Evolutionary conservation across 257 asterid genomes (phyloP).

Genomic region (Petrea volubilis): DNA sequence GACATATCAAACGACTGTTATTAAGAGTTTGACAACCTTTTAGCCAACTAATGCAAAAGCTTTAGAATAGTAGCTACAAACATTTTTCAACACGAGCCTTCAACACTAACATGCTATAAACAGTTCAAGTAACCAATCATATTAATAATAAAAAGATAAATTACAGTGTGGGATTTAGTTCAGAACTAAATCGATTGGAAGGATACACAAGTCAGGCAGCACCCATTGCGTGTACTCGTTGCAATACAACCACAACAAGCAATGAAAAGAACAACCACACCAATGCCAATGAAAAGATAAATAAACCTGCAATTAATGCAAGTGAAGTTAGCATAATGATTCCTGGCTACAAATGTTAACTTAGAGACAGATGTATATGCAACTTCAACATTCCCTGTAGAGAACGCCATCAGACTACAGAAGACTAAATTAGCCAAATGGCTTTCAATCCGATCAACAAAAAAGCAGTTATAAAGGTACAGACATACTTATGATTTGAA

Average conservation of each 20-base stretch:
- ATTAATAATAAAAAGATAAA: neutral
- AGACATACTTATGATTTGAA: neutral
- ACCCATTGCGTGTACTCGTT: conserved; percentile 65
- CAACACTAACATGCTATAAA: neutral
- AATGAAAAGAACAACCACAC: conserved; percentile 65
- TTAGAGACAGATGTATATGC: neutral
- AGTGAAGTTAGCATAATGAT: conserved; percentile 15
- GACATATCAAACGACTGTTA: neutral
- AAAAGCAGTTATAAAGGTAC: neutral
- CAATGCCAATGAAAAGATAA: conserved; percentile 78
- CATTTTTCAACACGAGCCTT: neutral
- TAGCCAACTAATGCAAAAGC: conserved; percentile 1
- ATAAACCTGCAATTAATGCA: conserved; percentile 74
- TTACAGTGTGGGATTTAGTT: neutral
- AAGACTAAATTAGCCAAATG: neutral
- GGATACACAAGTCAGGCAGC: conserved; percentile 98
- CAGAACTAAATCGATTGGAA: conserved; percentile 16
- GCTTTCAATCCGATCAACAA: neutral
- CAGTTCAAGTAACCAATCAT: conserved; percentile 3
- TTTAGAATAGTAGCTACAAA: neutral
- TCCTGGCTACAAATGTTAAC: neutral
- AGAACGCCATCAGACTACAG: neutral
- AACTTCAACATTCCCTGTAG: neutral
- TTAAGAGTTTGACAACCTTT: conserved; percentile 1
- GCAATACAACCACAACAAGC: conserved; percentile 95